Evolutionary conservation across 495 filamentous ascomycete genomes (phyloP).

Genomic region (Aspergillus nanangensis): DNA sequence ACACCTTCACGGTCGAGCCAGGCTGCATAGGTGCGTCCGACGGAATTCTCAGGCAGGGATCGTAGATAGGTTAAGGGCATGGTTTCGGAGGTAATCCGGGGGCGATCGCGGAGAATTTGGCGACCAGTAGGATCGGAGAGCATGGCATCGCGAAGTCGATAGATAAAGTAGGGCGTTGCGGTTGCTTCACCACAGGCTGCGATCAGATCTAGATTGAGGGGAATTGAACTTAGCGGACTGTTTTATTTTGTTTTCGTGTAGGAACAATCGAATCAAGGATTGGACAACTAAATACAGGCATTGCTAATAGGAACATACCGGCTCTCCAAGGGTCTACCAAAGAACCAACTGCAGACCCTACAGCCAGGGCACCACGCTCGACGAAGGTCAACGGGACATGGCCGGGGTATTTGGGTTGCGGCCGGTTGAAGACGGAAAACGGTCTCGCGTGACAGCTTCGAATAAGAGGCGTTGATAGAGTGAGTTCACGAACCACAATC

Average conservation of each 20-base stretch:
- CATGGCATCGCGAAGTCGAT: constrained; percentile 89
- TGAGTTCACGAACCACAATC: constrained; percentile 15
- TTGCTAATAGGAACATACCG: constrained; percentile 44
- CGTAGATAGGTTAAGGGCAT: constrained; percentile 69
- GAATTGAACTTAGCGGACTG: no score
- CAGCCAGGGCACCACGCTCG: constrained; percentile 71
- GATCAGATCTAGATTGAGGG: constrained; percentile 66
- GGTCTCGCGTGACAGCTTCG: constrained; percentile 21
- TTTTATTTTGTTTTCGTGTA: constrained; percentile 1
- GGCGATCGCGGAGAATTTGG: constrained; percentile 84
- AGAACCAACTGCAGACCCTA: constrained; percentile 78
- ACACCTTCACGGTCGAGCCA: constrained; percentile 95
- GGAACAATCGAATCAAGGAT: no score
- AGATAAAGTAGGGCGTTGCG: constrained; percentile 91
- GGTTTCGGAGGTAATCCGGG: constrained; percentile 78
- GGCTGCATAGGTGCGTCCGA: constrained; percentile 77
- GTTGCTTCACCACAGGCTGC: constrained; percentile 91
- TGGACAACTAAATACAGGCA: no score
- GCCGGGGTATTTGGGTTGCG: constrained; percentile 69
- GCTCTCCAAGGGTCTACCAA: constrained; percentile 75
- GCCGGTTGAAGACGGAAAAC: constrained; percentile 79
- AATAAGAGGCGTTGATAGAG: not conserved
- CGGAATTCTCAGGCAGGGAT: constrained; percentile 62
- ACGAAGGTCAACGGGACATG: constrained; percentile 82
- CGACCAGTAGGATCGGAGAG: constrained; percentile 78